Evolutionary conservation across 2,329 filamentous ascomycete genomes (phyloP).

Genomic region (Reticulascus tulasneorum): DNA sequence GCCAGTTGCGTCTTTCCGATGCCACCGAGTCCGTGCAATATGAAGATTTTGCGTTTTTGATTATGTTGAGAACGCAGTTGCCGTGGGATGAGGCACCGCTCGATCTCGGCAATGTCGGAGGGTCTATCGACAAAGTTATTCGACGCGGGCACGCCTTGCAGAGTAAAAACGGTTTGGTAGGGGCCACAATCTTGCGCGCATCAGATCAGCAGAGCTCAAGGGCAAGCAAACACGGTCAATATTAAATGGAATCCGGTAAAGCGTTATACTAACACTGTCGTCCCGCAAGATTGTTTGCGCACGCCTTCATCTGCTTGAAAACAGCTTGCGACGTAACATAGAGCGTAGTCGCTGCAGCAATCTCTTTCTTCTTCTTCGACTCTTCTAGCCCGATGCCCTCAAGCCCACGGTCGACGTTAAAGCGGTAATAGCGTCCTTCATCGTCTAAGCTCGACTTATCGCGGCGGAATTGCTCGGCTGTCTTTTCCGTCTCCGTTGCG

Average conservation of each 20-base stretch:
- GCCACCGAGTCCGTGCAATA: slow-evolving; percentile 3
- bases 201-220: not conserved
- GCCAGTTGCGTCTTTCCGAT: slow-evolving; percentile 8
- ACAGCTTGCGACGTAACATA: too few species aligned
- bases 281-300: slow-evolving; percentile 12
- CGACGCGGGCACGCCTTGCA: slow-evolving; percentile 15
- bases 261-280: slow-evolving; percentile 14
- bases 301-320: slow-evolving; percentile 17
- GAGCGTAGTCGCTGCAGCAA: slow-evolving; percentile 11
- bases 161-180: slow-evolving; percentile 13
- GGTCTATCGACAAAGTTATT: slow-evolving; percentile 16
- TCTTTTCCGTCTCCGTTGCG: slow-evolving; percentile 17
- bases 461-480: slow-evolving; percentile 14
- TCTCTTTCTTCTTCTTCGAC: slow-evolving; percentile 19
- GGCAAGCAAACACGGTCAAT: not conserved
- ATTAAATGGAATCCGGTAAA: slow-evolving; percentile 6
- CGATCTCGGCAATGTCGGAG: slow-evolving; percentile 12
- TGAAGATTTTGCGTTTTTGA: not conserved
- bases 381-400: slow-evolving; percentile 20
- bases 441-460: too few species aligned
- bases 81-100: slow-evolving; percentile 14
- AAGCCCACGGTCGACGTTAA: slow-evolving; percentile 23
- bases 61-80: slow-evolving; percentile 1
- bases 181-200: slow-evolving; percentile 9
- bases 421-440: slow-evolving; percentile 18